Evolutionary conservation across 345 rosid genomes (phyloP).

Genomic region (Linum trigynum): DNA sequence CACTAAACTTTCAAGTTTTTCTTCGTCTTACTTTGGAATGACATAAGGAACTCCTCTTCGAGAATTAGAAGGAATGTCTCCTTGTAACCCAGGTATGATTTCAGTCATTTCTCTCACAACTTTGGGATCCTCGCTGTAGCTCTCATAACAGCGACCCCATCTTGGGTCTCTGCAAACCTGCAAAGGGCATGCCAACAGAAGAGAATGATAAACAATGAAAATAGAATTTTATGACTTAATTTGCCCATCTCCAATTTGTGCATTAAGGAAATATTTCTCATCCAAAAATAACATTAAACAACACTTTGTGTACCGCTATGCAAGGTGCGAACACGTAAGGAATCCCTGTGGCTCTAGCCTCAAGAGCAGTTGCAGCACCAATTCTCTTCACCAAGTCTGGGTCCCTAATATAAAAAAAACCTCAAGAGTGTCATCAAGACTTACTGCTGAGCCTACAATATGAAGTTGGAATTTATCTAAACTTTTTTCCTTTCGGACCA

Average conservation of each 20-base stretch:
- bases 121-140: neutral
- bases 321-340: neutral
- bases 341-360: neutral
- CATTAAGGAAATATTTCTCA: neutral
- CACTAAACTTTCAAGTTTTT: neutral
- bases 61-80: neutral
- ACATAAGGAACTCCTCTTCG: neutral
- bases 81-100: neutral
- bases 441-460: too few relatives aligned
- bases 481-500: neutral
- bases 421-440: too few relatives aligned
- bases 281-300: neutral
- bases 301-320: neutral
- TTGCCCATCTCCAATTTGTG: neutral
- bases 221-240: neutral
- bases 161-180: neutral
- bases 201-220: neutral
- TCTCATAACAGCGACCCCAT: neutral
- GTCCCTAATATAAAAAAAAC: neutral
- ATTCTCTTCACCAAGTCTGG: neutral
- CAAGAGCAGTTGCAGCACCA: constrained; percentile 1
- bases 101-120: neutral
- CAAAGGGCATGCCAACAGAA: neutral
- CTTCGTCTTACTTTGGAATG: neutral
- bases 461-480: too few relatives aligned